Evolutionary conservation across 2,329 filamentous ascomycete genomes (phyloP), one percentile per base, ranked within the genome.

Genomic region (Capronia americana): DNA sequence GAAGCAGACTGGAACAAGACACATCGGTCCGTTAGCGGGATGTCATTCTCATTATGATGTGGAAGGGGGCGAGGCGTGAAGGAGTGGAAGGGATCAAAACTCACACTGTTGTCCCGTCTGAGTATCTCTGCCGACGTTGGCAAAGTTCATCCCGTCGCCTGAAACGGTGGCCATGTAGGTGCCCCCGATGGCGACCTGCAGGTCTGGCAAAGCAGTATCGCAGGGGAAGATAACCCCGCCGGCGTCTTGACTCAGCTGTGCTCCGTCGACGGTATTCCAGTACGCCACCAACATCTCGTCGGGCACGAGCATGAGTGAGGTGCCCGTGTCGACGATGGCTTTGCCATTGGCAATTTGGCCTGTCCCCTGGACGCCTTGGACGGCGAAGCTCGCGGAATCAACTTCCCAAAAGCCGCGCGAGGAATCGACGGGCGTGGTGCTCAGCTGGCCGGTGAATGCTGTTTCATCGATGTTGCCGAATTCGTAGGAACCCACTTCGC

Each of bases 331-430:
- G 30, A 86, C 82, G 63, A 90, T 88, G 55, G 87, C 85, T 30
- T 79, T 78, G 56, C 70, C 74, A n/a, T 75, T 69, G 1, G 71
- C 67, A 1, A 71, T 65, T 1, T 71, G 73, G 51, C 78, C 74
- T 11, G 65, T 72, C 3, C 34, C 53, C 28, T 30, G 28, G 73
- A 83, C 79, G 46, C 75, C 76, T 14, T 82, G 85, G 63, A 92
- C 81, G 20, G 80, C 79, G 73, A 88, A 91, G 54, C 80, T 79
- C 26, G 81, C 80, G 5, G 85, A 87, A 14, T 81, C 74, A 74
- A 92, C 87, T 74, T 89, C 82, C 90, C 90, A 93, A 81, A 89
- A 92, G 8, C 90, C 90, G 34, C 81, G 78, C 11, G 82, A 82
- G 20, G 81, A 83, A 74, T 91, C 85, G 68, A 92, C 82, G 10